phyloP scores from a whole-genome alignment of 2,329 filamentous ascomycete genomes.

The Didymella glomerata region DNA sequence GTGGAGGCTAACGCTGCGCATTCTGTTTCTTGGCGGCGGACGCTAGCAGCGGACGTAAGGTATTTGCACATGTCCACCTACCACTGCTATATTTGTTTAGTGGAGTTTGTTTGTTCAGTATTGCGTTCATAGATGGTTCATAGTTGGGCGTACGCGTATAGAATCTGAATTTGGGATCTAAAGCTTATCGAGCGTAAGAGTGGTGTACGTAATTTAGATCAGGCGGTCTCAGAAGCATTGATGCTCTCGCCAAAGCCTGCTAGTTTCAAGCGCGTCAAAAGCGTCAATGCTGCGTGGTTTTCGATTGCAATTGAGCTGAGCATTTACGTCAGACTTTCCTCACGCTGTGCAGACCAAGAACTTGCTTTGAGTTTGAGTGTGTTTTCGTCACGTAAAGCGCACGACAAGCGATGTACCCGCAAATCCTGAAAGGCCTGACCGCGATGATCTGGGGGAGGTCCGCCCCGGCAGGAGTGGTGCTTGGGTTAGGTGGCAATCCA shows the following conservation, averaged over 20 bases:
- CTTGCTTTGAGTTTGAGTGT: neutral
- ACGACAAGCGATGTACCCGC: neutral
- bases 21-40: conserved; percentile 2
- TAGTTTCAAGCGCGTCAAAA: conserved; percentile 5
- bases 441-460: neutral
- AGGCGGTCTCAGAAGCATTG: neutral
- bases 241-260: conserved; percentile 5
- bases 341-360: neutral
- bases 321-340: neutral
- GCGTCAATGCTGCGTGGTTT: conserved; percentile 1
- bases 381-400: conserved; percentile 10
- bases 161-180: neutral
- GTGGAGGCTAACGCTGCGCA: conserved; percentile 2
- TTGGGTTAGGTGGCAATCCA: neutral
- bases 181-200: neutral
- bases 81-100: neutral
- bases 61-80: conserved; percentile 2
- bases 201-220: conserved; percentile 1
- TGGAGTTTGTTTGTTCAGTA: neutral
- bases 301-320: neutral
- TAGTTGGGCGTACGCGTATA: neutral
- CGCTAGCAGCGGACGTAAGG: conserved; percentile 11
- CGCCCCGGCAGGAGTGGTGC: conserved; percentile 2
- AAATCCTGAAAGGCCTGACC: neutral
- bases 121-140: neutral